Base-by-base conservation (phyloP, 164 flowering plant species). In the Brasenia schreberi region DNA sequence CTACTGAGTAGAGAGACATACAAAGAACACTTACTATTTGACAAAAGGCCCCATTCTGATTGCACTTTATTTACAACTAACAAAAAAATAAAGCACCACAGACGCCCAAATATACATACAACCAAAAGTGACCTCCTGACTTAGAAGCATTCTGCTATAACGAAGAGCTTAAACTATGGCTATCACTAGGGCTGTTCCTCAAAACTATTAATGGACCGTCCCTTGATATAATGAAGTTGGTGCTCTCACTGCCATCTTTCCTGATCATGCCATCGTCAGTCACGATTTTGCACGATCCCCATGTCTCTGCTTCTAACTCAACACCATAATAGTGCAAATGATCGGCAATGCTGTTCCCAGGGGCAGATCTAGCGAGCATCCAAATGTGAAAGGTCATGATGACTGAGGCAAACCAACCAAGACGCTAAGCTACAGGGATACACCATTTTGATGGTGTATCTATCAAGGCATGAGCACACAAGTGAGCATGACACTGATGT, bases 271-370 rank as follows among this genome's bases (percentile, higher is more conserved):
- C 65, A 18, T 79, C 71, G 64, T 76, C 83, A 78, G 79, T 76
- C 65, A 94, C 88, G 53, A 91, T 82, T 75, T 74, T 76, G 80
- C 99, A 94, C 10, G 91, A 74, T 64, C 73, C 70, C 78, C 82
- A 79, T 58, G 76, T 42, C 11, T 83, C 83, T 3, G 84, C 82
- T 75, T 66, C 71, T 68, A 95, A 75, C 14, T 78, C 73, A 49
- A 92, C 82, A 2, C 92, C 92, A 70, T 59, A 95, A 69, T 95
- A 95, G 3, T 39, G 39, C 49, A 89, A 66, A 74, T 95, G 99
- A 77, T 95, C 99, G 43, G 81, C 23, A 45, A 95, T 76, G 77
- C 97, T 91, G 71, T 77, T 88, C 62, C 99, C 99, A 5, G 65
- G 7, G 42, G 91, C 99, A 14, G 99, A 95, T 81, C 99, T 45